Percentiles rank a stretch among this genome's conserved stretches.
phyloP scores from a whole-genome alignment of 1,139 yeast genomes.

The Pichia sp. region DNA sequence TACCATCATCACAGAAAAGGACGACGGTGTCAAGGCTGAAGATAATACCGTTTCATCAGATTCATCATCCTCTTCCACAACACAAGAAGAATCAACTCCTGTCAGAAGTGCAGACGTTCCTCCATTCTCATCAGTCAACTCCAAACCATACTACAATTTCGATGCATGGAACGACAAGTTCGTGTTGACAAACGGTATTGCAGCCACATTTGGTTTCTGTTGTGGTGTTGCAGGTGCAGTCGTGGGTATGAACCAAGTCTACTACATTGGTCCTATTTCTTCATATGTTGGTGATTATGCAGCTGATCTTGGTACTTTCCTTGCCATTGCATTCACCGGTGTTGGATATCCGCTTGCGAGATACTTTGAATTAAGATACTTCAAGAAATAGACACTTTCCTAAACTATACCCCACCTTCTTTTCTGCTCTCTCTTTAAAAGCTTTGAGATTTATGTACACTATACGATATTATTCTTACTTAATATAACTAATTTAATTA shows the following conservation, averaged over 20 bases:
- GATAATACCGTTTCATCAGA: background rate
- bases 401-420: too few relatives aligned
- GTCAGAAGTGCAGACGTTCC: constrained; percentile 9
- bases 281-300: constrained; percentile 60
- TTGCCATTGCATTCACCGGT: constrained; percentile 72
- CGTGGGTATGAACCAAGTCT: constrained; percentile 83
- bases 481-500: too few relatives aligned
- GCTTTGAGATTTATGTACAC: too few relatives aligned
- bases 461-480: background rate
- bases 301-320: constrained; percentile 87
- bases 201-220: constrained; percentile 75
- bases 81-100: background rate
- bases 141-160: constrained; percentile 50
- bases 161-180: constrained; percentile 56
- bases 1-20: constrained; percentile 4
- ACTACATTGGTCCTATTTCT: constrained; percentile 77
- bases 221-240: constrained; percentile 88
- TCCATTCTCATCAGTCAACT: constrained; percentile 22
- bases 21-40: background rate
- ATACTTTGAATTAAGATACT: constrained; percentile 58
- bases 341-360: constrained; percentile 62
- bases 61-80: background rate
- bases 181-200: constrained; percentile 69
- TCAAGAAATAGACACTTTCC: constrained; percentile 34
- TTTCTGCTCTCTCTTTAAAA: background rate